Conservation (phyloP, 2,329 filamentous ascomycete genomes). For the Helicocarpus griseus region DNA sequence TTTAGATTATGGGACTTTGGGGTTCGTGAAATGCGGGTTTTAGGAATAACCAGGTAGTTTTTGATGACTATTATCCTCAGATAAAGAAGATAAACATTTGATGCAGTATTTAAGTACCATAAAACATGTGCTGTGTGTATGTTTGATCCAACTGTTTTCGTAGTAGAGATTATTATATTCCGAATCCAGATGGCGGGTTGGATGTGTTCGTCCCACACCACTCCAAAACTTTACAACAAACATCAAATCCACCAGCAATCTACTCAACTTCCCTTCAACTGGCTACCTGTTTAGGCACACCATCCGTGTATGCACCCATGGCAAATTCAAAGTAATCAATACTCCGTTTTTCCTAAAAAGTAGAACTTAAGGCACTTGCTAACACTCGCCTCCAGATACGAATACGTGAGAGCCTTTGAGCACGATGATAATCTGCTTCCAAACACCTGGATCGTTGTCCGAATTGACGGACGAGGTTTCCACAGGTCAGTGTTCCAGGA, state of each 20-base stretch:
- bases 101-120: no score
- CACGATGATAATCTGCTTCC: constrained; percentile 68
- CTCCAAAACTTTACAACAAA: background rate
- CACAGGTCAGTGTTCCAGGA: constrained; percentile 56
- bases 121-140: no score
- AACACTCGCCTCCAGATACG: constrained; percentile 52
- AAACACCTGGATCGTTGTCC: constrained; percentile 92
- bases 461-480: constrained; percentile 89
- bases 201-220: no score
- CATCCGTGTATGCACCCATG: constrained; percentile 6
- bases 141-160: no score
- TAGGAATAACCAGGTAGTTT: background rate
- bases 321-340: constrained; percentile 16
- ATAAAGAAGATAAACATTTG: background rate
- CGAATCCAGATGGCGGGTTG: no score
- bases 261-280: background rate
- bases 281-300: background rate
- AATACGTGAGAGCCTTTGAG: constrained; percentile 90
- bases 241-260: background rate
- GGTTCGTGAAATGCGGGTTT: background rate
- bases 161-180: no score
- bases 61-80: background rate
- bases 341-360: background rate
- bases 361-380: background rate
- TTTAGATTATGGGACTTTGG: background rate